These are phyloP conservation scores for Amanita pseudoporphyria DNA, from an alignment of 768 basidiomycete genomes.

Conservation along the genomic window DNA sequence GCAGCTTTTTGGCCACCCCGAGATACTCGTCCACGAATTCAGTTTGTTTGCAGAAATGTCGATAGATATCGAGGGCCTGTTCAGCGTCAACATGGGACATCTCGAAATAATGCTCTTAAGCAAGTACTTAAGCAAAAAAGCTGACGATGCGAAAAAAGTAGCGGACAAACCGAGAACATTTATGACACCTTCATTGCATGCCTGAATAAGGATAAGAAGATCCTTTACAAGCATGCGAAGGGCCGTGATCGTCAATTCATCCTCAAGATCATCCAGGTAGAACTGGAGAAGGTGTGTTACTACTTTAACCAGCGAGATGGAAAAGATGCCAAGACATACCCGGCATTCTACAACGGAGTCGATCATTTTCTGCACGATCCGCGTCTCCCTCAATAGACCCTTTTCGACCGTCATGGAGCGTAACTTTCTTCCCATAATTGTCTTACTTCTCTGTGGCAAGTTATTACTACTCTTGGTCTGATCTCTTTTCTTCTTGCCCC, in stretches of 20 bases:
- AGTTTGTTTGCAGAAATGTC: slow-evolving; percentile 90
- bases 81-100: slow-evolving; percentile 93
- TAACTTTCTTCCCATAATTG: slow-evolving; percentile 74
- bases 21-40: slow-evolving; percentile 90
- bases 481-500: slow-evolving; percentile 20
- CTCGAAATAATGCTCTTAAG: slow-evolving; percentile 91
- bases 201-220: slow-evolving; percentile 89
- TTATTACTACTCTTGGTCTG: slow-evolving; percentile 21
- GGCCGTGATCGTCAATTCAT: slow-evolving; percentile 83
- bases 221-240: slow-evolving; percentile 95
- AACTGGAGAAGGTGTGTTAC: slow-evolving; percentile 46
- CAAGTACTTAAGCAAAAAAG: slow-evolving; percentile 19
- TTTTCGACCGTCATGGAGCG: slow-evolving; percentile 93
- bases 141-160: slow-evolving; percentile 1
- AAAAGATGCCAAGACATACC: slow-evolving; percentile 36
- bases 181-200: slow-evolving; percentile 90
- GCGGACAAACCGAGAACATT: slow-evolving; percentile 60
- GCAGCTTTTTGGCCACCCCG: slow-evolving; percentile 83
- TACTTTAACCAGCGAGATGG: neutral
- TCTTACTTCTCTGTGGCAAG: slow-evolving; percentile 48
- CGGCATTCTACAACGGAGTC: slow-evolving; percentile 82
- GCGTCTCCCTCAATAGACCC: slow-evolving; percentile 87
- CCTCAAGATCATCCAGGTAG: slow-evolving; percentile 88
- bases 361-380: slow-evolving; percentile 83
- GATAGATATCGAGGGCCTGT: slow-evolving; percentile 80